A percentile compares a stretch with the other conserved stretches of the same genome.
Evolutionary conservation across 495 filamentous ascomycete species (phyloP).

Genomic region (Rostrohypoxylon terebratum): DNA sequence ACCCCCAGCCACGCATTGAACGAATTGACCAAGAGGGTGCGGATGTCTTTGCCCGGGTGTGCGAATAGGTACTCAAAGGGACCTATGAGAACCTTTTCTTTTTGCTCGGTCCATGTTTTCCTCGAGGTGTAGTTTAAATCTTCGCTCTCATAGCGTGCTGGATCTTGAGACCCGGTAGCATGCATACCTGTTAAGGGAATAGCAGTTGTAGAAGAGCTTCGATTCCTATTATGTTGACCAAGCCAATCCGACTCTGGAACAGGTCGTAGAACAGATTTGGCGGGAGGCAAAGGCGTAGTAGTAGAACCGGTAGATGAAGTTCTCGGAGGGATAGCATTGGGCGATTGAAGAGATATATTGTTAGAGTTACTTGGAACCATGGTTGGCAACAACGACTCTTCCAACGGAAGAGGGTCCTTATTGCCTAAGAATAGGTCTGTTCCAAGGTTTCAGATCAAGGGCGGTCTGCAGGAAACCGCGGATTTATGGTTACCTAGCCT

Average conservation of each 20-base stretch:
- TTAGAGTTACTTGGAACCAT: slow-evolving; percentile 42
- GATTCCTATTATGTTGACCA: slow-evolving; percentile 45
- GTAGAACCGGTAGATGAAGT: slow-evolving; percentile 71
- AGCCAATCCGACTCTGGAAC: slow-evolving; percentile 71
- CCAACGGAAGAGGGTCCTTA: slow-evolving; percentile 1
- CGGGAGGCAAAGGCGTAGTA: slow-evolving; percentile 50
- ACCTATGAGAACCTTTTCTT: slow-evolving; percentile 82
- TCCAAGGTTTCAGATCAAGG: neutral
- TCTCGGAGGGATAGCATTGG: slow-evolving; percentile 77
- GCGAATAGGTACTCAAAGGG: slow-evolving; percentile 89
- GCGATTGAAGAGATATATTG: slow-evolving; percentile 62
- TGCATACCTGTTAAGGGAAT: slow-evolving; percentile 50
- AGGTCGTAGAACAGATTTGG: slow-evolving; percentile 64
- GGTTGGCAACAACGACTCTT: slow-evolving; percentile 10
- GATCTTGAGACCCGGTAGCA: slow-evolving; percentile 53
- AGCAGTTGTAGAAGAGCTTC: slow-evolving; percentile 52
- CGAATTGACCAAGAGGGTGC: slow-evolving; percentile 83
- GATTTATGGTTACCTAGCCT: slow-evolving; percentile 34
- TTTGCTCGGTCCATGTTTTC: slow-evolving; percentile 72
- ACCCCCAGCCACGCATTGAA: slow-evolving; percentile 94
- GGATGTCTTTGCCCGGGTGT: slow-evolving; percentile 92
- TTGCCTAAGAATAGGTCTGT: neutral
- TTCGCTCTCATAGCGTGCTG: slow-evolving; percentile 59
- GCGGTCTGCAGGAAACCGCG: neutral
- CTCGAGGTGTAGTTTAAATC: slow-evolving; percentile 56